Base-by-base conservation (phyloP, 1,139 yeast genomes). In the Candida freyschussii region DNA sequence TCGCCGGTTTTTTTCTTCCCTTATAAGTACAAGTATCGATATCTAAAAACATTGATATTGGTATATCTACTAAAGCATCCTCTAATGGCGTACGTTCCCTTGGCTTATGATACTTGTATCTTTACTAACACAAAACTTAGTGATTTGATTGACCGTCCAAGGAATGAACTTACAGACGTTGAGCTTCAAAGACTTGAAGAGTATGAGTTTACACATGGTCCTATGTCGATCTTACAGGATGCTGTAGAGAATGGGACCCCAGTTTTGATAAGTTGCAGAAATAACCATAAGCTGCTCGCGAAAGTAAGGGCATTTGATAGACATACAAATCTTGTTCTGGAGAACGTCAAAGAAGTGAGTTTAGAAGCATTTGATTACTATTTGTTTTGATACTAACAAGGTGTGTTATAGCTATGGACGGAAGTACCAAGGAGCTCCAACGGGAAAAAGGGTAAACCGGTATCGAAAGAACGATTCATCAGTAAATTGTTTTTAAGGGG, bases 251-350 rank as follows among this genome's bases (percentile, higher is more conserved):
- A 77, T 41, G 78, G 76, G 38, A 70, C 81, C 3, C 87, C 89
- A 17, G 85, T 93, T 5, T 75, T 91, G 37, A 84, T 91, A 47
- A 85, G 96, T 17, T 76, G 95, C 44, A 73, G 99, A 52, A 91
- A 91, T 57, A 89, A 89, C 59, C 96, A 87, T 54, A 91, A 91
- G 59, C 68, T 91, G 28, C 72, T 91, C 18, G 96, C 91, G 2
- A 76, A 84, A 46, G 93, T 91, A 31, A 83, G 84, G 54, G 97
- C 97, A 0, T 93, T 87, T 56, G 99, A 91, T 56, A 78, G 96
- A 52, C 99, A 91, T 59, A 82, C 96, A 43, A 91, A 91, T 57
- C 75, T 91, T 82, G 80, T 91, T 7, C 63, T 91, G 45, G 96
- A 86, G 52, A 86, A 87, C 50, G 97, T 91, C 26, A 86, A 84